Evolutionary conservation across 306 rosid genomes (phyloP), one percentile per base, ranked within the genome.

Genomic region (Arachis hypogaea): DNA sequence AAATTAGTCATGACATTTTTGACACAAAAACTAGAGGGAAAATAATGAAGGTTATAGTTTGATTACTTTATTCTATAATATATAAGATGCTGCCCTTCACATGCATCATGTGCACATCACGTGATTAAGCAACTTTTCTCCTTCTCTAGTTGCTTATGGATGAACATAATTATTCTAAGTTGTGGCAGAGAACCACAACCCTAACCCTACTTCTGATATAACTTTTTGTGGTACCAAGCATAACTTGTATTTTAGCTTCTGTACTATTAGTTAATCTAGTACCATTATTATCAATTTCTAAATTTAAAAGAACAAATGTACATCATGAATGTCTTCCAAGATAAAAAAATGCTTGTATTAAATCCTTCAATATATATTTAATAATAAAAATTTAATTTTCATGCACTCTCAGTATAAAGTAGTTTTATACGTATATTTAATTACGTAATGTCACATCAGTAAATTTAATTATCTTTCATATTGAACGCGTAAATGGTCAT

Each of bases 21-120:
- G 60, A 56, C 33, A 2, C 33, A 56, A 56, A 16, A 52, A 14
- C 0, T 22, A 22, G 28, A 22, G 28, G 16, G 8, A 12, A 14
- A n/a, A 41, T 12, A 28, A 61, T 5, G 5, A 40, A 63, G 11
- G 7, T 11, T 63, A 43, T 42, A 63, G 12, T n/a, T 14, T 43
- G 1, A 6, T 42, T 63, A 18, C 9, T 41, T 22, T 16, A 43
- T 63, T 63, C 36, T 14, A 11, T 41, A 63, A 11, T 41, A 28
- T 11, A 6, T 18, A 29, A 66, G 71, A 49, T 49, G 43, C 18
- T 11, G 55, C 16, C 16, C 55, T 73, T 67, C 51, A 72, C 72
- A 33, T 38, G 70, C 14, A n/a, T 61, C 80, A 57, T 63, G 65
- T 63, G 77, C 63, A 63, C 75, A 49, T 54, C 85, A 72, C 72